Evolutionary conservation across 2,329 filamentous ascomycete species (phyloP).

Genomic region (Calonectria fujianensis): DNA sequence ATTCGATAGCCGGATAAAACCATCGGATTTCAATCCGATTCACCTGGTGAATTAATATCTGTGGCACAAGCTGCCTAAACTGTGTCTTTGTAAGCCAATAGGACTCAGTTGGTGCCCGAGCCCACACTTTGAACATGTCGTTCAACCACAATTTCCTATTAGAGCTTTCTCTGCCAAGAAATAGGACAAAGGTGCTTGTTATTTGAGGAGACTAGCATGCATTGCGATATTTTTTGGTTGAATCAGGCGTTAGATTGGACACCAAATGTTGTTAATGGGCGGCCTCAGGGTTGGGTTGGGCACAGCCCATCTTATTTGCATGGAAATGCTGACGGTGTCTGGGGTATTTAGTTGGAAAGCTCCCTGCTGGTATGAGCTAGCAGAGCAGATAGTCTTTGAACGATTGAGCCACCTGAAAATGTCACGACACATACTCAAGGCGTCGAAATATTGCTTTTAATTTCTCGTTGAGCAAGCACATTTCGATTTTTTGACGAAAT

Average conservation of each 20-base stretch:
- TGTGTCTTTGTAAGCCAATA: background rate
- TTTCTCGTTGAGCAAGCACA: background rate
- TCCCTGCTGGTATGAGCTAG: background rate
- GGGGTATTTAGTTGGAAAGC: background rate
- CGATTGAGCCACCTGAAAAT: background rate
- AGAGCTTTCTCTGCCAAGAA: background rate
- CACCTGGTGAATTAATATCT: background rate
- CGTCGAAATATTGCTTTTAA: too few relatives aligned
- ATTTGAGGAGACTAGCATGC: too few relatives aligned
- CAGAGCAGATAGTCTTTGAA: background rate
- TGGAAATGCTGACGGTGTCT: background rate
- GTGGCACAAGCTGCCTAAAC: background rate
- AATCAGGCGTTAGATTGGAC: background rate
- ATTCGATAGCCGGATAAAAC: slow-evolving; percentile 7
- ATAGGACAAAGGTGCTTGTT: too few relatives aligned
- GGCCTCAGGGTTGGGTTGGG: background rate
- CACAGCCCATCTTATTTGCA: background rate
- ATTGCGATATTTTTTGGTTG: too few relatives aligned
- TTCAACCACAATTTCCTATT: background rate
- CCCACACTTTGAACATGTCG: background rate
- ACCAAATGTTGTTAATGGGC: background rate
- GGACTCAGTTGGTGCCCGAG: background rate
- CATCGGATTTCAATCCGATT: background rate
- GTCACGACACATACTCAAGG: background rate
- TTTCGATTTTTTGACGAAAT: too few relatives aligned